Conservation (phyloP, 345 rosid species). For the Geranium rotundifolium region DNA sequence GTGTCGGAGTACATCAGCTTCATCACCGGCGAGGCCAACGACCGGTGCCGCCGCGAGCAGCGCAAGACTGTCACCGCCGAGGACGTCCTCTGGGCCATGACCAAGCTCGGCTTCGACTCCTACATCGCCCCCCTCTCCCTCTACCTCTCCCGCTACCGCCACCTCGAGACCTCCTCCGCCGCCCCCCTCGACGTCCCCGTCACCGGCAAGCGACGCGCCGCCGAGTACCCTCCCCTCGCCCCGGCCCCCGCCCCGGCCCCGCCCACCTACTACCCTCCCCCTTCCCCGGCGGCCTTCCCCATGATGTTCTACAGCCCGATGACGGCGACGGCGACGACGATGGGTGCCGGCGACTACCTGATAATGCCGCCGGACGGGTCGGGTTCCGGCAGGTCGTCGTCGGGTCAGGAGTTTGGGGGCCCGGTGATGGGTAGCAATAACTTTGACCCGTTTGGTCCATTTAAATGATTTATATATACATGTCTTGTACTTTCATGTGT, state of each 20-base stretch:
- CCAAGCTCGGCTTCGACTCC: constrained; percentile 23
- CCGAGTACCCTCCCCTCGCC: not conserved
- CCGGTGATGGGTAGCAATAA: too few species aligned
- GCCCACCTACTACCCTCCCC: not conserved
- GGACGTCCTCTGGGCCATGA: constrained; percentile 24
- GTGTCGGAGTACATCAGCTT: constrained; percentile 28
- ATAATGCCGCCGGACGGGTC: not conserved
- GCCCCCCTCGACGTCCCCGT: not conserved
- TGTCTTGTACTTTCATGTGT: too few species aligned
- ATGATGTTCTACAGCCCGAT: not conserved
- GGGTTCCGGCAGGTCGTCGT: not conserved
- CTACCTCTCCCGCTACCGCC: constrained; percentile 17
- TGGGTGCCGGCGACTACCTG: not conserved
- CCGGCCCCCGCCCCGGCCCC: not conserved
- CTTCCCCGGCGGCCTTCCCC: not conserved
- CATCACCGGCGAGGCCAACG: constrained; percentile 29
- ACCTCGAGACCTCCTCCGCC: constrained; percentile 8
- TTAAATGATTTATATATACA: too few species aligned
- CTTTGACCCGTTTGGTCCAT: too few species aligned
- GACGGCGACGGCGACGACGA: too few species aligned
- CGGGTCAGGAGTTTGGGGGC: too few species aligned
- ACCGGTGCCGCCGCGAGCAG: constrained; percentile 28
- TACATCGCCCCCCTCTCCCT: constrained; percentile 16
- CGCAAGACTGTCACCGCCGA: constrained; percentile 26
- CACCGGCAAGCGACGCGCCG: not conserved